Base-by-base conservation (phyloP, 2,329 filamentous ascomycete genomes). In the Xylariaceae sp. region DNA sequence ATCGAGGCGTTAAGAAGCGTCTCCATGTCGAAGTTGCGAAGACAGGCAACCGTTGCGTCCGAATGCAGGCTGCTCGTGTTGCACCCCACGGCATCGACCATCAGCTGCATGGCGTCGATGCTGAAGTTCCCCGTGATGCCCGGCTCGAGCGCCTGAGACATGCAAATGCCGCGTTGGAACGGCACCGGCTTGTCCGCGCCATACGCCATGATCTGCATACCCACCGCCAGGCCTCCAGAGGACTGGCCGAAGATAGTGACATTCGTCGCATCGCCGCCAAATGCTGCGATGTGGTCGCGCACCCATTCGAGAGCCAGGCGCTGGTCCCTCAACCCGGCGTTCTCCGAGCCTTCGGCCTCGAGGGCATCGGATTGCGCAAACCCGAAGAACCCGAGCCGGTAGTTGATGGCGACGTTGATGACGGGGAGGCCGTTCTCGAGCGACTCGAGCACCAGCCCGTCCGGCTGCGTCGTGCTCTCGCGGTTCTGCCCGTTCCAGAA, bases 101-200 rank as follows among this genome's bases (percentile, higher is more conserved):
- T 38, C 2, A 52, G 54, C 8, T 49, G 40, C 57, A 70, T 67
- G 7, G 68, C 67, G 33, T 68, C 51, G 30, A 61, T 58, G 5
- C 64, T 68, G 43, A 68, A 68, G 38, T 65, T 67, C 1, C 61
- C 59, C 4, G 60, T 61, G 37, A 68, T 68, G 3, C 68, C 69
- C 2, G 66, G 67, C 46, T 75, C 72, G 2, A 74, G 59, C 1
- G 61, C 59, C 38, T 68, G 65, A 38, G 61, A 67, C 39, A 70
- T 52, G 32, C 60, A 62, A 23, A 71, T 68, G 5, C 51, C 64
- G 31, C 59, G 59, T 16, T 64, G 60, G 44, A 71, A 72, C 0
- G 64, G 63, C 7, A 56, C 55, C 0, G 60, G 59, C 33, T 63
- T 60, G 16, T 40, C 55, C 13, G 53, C 64, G 11, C 65, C 67